Conservation (phyloP, 441 rosid species). For the Erysimum cheiri region DNA sequence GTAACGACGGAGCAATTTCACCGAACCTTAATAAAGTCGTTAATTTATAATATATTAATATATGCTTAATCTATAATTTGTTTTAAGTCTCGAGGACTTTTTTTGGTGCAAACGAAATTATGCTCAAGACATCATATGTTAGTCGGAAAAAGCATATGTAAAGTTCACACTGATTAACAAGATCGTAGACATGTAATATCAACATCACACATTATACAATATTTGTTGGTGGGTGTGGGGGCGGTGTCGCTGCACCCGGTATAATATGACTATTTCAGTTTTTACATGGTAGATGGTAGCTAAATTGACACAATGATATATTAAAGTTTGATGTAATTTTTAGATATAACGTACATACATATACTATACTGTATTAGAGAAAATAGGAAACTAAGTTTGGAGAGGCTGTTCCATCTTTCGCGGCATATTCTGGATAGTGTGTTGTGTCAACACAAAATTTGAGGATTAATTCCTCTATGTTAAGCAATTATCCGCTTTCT, state of each 20-base stretch:
- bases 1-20: slow-evolving; percentile 18
- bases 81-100: not conserved
- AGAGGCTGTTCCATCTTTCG: slow-evolving; percentile 1
- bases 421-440: slow-evolving; percentile 1
- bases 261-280: not conserved
- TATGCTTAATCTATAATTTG: not conserved
- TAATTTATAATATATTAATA: not conserved
- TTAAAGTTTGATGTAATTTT: too few species aligned
- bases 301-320: too few species aligned
- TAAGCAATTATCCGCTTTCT: not conserved
- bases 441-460: not conserved
- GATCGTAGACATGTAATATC: not conserved
- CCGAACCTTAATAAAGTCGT: slow-evolving; percentile 16
- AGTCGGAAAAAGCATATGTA: not conserved
- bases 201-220: not conserved
- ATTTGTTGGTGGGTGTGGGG: not conserved
- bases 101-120: not conserved
- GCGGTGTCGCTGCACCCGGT: not conserved
- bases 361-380: too few species aligned
- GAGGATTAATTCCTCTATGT: not conserved
- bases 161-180: slow-evolving; percentile 5
- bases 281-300: not conserved
- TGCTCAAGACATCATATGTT: not conserved
- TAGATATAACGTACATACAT: too few species aligned
- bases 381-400: too few species aligned